Base-by-base conservation (phyloP, 768 basidiomycete species). In the Macrolepiota dolichaula region DNA sequence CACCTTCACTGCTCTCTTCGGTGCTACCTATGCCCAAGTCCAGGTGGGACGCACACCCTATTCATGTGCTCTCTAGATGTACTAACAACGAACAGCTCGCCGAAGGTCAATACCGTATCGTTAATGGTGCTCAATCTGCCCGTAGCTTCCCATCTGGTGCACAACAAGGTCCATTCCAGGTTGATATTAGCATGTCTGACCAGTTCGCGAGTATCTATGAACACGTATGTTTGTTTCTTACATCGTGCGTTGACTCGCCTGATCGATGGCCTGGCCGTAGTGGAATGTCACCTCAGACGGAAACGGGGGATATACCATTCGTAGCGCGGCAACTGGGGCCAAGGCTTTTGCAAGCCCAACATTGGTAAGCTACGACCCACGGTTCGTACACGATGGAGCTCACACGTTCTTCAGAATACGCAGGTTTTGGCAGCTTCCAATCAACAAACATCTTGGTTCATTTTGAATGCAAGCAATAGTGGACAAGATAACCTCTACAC, bases 41-140 rank as follows among this genome's bases (percentile, higher is more conserved):
- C 47, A 57, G 29, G 35, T 36, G 35, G 0, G 22, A 19, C n/a
- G 10, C 32, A 9, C 11, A n/a, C 17, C 13, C 17, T 19, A 57
- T 12, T 2, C 15, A 25, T 38, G 2, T 37, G 15, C 11, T 3
- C 6, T 42, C n/a, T 12, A 7, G n/a, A 5, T 19, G 17, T 15
- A 22, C 12, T 19, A 17, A 19, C 27, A 6, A 37, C 36, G 19
- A 32, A 35, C 57, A 60, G 59, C 51, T 60, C 35, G 36, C 52
- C 17, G 15, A 51, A 10, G 59, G 59, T 13, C 42, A 32, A 37
- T 60, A 60, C 19, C 59, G 59, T 38, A 60, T 60, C 19, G 36
- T 35, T 13, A 60, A 60, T 47, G 59, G 59, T 7, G n/a, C 5
- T 19, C 51, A 54, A 47, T 60, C 59, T 15, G 59, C 59, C 15